A percentile compares a stretch with the other conserved stretches of the same genome.
These are phyloP conservation scores for Candida adriatica DNA, from an alignment of 805 yeast species.

Conservation along the genomic window DNA sequence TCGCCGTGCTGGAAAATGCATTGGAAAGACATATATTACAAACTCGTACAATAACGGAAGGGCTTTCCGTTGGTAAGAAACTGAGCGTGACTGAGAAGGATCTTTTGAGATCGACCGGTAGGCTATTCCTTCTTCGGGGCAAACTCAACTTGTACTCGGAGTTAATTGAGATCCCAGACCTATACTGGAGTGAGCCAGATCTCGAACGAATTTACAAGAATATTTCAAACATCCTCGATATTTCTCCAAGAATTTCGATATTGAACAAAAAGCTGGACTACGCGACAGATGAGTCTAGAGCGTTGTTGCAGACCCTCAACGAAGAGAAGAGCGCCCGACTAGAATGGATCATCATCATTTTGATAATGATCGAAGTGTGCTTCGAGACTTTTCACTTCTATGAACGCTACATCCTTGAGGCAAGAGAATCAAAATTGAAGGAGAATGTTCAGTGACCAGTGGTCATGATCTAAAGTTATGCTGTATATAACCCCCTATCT, in stretches of 20 bases:
- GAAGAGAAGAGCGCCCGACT: constrained; percentile 71
- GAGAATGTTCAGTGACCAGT: background rate
- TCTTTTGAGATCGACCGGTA: constrained; percentile 64
- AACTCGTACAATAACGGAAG: constrained; percentile 59
- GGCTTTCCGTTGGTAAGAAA: constrained; percentile 53
- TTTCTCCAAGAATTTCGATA: constrained; percentile 68
- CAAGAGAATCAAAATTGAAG: background rate
- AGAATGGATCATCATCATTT: constrained; percentile 82
- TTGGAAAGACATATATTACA: constrained; percentile 61
- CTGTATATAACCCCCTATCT: background rate
- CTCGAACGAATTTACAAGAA: constrained; percentile 69
- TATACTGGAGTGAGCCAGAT: constrained; percentile 89
- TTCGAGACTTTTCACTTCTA: constrained; percentile 75
- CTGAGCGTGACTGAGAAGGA: constrained; percentile 51
- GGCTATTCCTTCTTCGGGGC: constrained; percentile 69
- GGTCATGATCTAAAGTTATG: background rate
- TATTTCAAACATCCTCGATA: constrained; percentile 67
- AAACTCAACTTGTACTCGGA: constrained; percentile 81
- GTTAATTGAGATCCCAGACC: constrained; percentile 84
- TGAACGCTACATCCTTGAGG: constrained; percentile 36
- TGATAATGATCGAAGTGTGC: constrained; percentile 79
- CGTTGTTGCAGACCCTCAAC: constrained; percentile 63
- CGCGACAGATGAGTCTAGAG: constrained; percentile 82
- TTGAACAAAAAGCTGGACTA: constrained; percentile 83
- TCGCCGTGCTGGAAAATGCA: constrained; percentile 70